These are phyloP conservation scores for Geotrichum citri-aurantii DNA, from an alignment of 1,139 yeast genomes.

Conservation along the genomic window DNA sequence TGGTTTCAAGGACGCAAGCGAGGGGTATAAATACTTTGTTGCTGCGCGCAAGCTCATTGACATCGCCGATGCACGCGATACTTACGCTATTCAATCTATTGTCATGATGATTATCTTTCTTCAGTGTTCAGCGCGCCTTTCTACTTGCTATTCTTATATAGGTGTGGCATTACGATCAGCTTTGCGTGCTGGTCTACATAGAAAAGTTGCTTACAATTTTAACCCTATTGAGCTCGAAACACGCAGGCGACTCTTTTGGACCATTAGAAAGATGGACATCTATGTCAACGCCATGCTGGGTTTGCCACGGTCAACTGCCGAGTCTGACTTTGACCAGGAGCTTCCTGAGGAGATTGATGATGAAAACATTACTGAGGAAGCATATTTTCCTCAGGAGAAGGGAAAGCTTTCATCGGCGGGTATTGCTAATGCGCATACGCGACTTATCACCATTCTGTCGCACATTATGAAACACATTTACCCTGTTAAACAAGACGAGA, in stretches of 20 bases:
- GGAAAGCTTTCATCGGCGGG: constrained; percentile 62
- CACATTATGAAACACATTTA: constrained; percentile 52
- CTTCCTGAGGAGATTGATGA: constrained; percentile 82
- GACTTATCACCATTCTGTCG: constrained; percentile 55
- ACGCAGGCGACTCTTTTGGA: constrained; percentile 78
- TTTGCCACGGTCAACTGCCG: constrained; percentile 59
- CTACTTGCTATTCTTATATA: constrained; percentile 86
- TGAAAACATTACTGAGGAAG: constrained; percentile 70
- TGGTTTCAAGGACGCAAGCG: constrained; percentile 44
- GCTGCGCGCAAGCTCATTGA: constrained; percentile 78
- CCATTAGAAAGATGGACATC: constrained; percentile 86
- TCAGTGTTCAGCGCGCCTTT: constrained; percentile 84
- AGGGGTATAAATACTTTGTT: constrained; percentile 75
- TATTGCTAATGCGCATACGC: constrained; percentile 83
- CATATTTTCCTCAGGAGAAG: constrained; percentile 37
- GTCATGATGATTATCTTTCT: constrained; percentile 61
- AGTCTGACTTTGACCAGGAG: constrained; percentile 85
- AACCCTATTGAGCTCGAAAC: constrained; percentile 84
- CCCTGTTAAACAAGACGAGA: constrained; percentile 44
- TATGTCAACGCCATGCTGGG: constrained; percentile 88
- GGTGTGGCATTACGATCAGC: constrained; percentile 91
- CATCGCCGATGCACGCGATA: constrained; percentile 54
- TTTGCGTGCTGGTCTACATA: constrained; percentile 78
- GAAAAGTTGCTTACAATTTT: constrained; percentile 60
- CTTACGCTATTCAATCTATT: constrained; percentile 69